Base-by-base conservation (phyloP, 495 filamentous ascomycete genomes). In the Penicillium lagena region DNA sequence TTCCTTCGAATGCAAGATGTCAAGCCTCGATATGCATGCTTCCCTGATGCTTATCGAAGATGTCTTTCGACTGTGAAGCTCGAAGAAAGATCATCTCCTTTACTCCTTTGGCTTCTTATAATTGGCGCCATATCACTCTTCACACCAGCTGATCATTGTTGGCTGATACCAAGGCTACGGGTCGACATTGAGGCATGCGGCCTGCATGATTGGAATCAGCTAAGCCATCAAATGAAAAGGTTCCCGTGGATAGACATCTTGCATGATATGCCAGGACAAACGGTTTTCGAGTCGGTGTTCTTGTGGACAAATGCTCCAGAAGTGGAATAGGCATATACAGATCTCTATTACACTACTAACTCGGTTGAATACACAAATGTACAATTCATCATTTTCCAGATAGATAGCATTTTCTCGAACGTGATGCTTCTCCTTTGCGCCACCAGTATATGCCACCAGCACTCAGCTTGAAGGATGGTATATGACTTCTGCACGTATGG, bases 1-100 rank as follows among this genome's bases (percentile, higher is more conserved):
- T 72, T 76, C 49, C 53, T 74, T 8, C 69, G 60, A 7, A 70
- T 67, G 64, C 27, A 40, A 14, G 36, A 56, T 17, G 17, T 67
- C 1, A 45, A 50, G 15, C 37, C 54, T 7, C 40, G 63, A 1
- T 60, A 62, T 43, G 17, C 47, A 9, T 40, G 58, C 15, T 50
- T 75, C 9, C 15, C 49, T 46, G 40, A 17, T n/a, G 35, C 36
- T 12, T 62, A 50, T 52, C 51, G 40, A 40, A 32, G 32, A 14
- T 45, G 43, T 29, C 44, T 51, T 17, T 13, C 22, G 12, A 29
- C 7, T 27, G 10, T 57, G 1, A 28, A 28, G 10, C 32, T 13
- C 15, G 12, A 29, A 12, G 32, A 47, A 12, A 31, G 37, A 7
- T 37, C 52, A 4, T 42, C 53, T 9, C 41, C 32, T 1, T n/a